Base-by-base conservation (phyloP, 2,329 filamentous ascomycete species). In the Ascomycota sp. region DNA sequence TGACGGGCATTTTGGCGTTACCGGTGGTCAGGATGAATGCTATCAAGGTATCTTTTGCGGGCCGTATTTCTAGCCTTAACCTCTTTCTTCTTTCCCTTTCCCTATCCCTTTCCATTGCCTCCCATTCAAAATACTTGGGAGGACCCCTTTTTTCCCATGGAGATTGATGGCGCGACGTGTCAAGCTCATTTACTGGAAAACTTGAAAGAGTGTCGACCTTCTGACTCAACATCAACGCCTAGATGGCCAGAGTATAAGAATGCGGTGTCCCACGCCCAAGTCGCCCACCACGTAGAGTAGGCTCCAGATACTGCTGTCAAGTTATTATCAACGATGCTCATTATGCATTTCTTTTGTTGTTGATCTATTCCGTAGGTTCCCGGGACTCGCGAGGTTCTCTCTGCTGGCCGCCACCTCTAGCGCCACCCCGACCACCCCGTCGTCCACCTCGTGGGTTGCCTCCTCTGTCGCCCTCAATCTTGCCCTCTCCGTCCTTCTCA, bases 401-500 rank as follows among this genome's bases (percentile, higher is more conserved):
- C 33, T 64, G 61, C 50, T 71, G 57, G 33, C 61, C 59, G 32
- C 62, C 57, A 34, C 58, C 53, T 30, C 68, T 56, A 33, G 61
- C 58, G 29, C 66, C 61, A 31, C 64, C 62, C 29, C 67, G 56
- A 26, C 61, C 56, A 25, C 60, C 60, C 37, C 66, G 57, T 49
- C 64, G 62, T 29, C 60, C 61, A 12, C 58, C 61, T 24, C 62
- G 58, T 43, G 66, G 61, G 30, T 53, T 55, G 31, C 55, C 55
- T 33, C 51, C 52, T 37, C 55, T 57, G 32, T 56, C 59, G 33
- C 52, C 52, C 29, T 61, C 61, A 13, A 43, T 43, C 55, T 60
- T 66, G 41, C 52, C 52, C 46, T 66, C 62, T 31, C 53, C 57
- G 12, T 62, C 61, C 48, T 63, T 63, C 30, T 66, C 65, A 41